Base-by-base conservation (phyloP, 371 early-diverging fungal species). In the Ordospora colligata region DNA sequence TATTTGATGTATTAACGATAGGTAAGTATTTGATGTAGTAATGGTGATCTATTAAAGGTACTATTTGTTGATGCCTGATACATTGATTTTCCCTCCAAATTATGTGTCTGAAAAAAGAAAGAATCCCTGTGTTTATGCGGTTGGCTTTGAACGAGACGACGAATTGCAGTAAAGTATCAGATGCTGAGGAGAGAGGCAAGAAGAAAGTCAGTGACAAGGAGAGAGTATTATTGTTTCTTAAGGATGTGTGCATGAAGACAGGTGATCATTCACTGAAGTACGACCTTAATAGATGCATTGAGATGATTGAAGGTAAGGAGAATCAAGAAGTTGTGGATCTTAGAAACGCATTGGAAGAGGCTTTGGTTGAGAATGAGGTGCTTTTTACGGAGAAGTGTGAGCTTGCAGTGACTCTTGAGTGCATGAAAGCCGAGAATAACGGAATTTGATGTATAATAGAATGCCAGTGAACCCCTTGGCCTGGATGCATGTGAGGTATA, bases 291-390 rank as follows among this genome's bases (percentile, higher is more conserved):
- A 76, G 77, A 52, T 85, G 85, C 67, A 68, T 83, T 23, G 83
- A 85, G 72, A 77, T 81, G 10, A 46, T 85, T n/a, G 79, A 81
- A 68, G 85, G 85, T 8, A 82, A 85, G 64, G 85, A 85, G 71
- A 85, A 85, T 70, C 74, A 76, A 40, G 75, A 81, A 44, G 50
- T 79, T 23, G 51, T 8, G 0, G 85, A 85, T 12, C 72, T 85
- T 21, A 78, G 78, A 62, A 72, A 74, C 7, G 82, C 81, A 10
- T 52, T 85, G 4, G 32, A 63, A 17, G 83, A 82, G 5, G 77
- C 78, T 0, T 12, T 80, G 8, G 11, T 32, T 21, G 85, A 85
- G 54, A 80, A 79, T 58, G 83, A 85, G 51, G 27, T 66, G 58
- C 66, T 85, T 10, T 71, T 74, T 45, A 54, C 79, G 25, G 66